Base-by-base conservation (phyloP, 164 flowering plant species). In the Euptelea pleiosperma region DNA sequence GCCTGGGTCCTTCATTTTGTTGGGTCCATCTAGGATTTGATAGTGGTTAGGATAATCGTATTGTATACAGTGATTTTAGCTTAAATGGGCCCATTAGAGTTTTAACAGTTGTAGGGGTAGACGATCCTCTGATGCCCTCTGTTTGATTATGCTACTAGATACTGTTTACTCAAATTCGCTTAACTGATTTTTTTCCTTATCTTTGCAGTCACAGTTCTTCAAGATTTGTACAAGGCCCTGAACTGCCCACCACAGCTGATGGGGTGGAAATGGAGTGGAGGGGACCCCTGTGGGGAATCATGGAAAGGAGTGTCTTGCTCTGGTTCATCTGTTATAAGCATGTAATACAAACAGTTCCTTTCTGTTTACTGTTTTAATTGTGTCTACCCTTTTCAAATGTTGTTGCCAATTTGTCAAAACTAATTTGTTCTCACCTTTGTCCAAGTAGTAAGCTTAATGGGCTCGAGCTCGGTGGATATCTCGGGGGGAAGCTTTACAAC, bases 251-350 rank as follows among this genome's bases (percentile, higher is more conserved):
- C 72, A 14, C 80, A 82, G 70, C 76, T 91, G 29, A 75, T 65
- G 35, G 78, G 80, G 28, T 91, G 96, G 98, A 84, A 62, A 34
- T 28, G 39, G 24, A 65, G 56, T 9, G 77, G 78, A 5, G 89
- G 85, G 10, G 98, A 91, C 61, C 98, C 98, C 8, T 91, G 98
- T 58, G 79, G 42, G 22, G 87, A 91, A 44, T 69, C 71, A 12
- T 91, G 98, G 96, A 73, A 66, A 6, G 98, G 98, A 60, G 75
- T 91, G 25, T 68, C 79, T 12, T 91, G 98, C 62, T 66, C 28
- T 45, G 84, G 76, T 2, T 73, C 96, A 55, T 80, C 90, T 9
- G 71, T 88, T 14, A 63, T 72, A 53, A 60, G 71, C 74, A 73
- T 91, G 98, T 88, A 77, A 61, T 30, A 31, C 33, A 16, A 41